Evolutionary conservation across 768 basidiomycete genomes (phyloP).

Genomic region (Tephrocybe rancida): DNA sequence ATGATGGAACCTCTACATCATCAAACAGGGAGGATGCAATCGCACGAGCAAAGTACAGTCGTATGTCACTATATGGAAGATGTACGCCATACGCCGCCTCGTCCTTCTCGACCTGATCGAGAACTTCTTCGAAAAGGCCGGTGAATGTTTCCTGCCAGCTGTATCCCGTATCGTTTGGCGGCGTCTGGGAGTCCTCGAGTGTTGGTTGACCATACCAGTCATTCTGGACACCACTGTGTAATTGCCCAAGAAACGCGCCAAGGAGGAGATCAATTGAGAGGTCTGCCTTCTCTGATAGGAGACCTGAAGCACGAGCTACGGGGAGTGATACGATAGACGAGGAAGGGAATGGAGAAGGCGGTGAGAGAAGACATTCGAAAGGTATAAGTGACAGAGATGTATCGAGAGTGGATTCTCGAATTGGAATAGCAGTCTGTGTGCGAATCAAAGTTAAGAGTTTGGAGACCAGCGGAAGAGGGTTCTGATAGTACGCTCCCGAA

Average conservation of each 20-base stretch:
- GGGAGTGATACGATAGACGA: constrained; percentile 37
- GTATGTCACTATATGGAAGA: constrained; percentile 46
- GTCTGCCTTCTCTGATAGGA: constrained; percentile 38
- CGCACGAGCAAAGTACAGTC: constrained; percentile 60
- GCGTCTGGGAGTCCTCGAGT: constrained; percentile 16
- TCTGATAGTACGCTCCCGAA: constrained; percentile 28
- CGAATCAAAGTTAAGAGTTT: constrained; percentile 44
- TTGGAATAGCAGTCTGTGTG: constrained; percentile 49
- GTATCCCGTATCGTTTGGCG: constrained; percentile 46
- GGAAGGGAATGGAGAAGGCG: constrained; percentile 37
- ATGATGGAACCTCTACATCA: constrained; percentile 70
- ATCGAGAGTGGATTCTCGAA: constrained; percentile 52
- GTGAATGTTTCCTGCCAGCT: constrained; percentile 82
- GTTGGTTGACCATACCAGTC: constrained; percentile 70
- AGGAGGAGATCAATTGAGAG: constrained; percentile 59
- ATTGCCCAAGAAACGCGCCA: constrained; percentile 59
- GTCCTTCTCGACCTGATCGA: constrained; percentile 43
- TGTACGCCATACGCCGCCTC: constrained; percentile 21
- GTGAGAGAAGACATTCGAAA: constrained; percentile 55
- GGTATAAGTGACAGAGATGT: constrained; percentile 45
- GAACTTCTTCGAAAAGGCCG: constrained; percentile 52
- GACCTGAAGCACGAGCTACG: constrained; percentile 34
- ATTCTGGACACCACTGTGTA: constrained; percentile 71
- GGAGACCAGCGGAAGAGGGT: constrained; percentile 39
- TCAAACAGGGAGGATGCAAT: constrained; percentile 79